A percentile compares a stretch with the other conserved stretches of the same genome.
Conservation (phyloP, 805 yeast species). For the Sungouiella blattae region DNA sequence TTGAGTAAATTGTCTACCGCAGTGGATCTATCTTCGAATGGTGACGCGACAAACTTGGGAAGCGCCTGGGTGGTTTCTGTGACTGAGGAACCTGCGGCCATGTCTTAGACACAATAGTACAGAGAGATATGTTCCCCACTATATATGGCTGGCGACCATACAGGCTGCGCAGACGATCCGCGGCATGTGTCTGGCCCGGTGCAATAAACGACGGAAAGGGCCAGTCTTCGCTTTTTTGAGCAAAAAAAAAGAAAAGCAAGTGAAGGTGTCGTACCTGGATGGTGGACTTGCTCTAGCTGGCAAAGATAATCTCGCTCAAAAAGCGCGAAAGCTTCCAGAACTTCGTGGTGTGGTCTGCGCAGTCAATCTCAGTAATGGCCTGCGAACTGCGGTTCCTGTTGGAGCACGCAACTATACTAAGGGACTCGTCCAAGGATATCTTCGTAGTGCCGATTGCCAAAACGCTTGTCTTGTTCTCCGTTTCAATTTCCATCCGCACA, state of each 20-base stretch:
- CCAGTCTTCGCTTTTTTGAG: too few species aligned
- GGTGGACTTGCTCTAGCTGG: neutral
- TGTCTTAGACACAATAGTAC: neutral
- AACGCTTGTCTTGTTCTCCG: conserved; percentile 1
- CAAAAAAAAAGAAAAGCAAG: neutral
- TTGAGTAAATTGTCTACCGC: conserved; percentile 22
- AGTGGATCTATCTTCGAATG: neutral
- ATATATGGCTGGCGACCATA: neutral
- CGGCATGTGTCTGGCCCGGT: conserved; percentile 1
- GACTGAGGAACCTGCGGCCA: conserved; percentile 4
- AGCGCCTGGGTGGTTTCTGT: neutral
- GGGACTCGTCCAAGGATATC: conserved; percentile 6
- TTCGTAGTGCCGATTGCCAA: neutral
- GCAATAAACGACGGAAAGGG: neutral
- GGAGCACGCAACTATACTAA: conserved; percentile 7
- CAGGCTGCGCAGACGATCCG: conserved; percentile 1
- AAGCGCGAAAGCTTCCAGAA: conserved; percentile 12
- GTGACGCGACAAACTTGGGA: conserved; percentile 2
- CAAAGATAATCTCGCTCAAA: conserved; percentile 5
- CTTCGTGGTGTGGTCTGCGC: conserved; percentile 3
- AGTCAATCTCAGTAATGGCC: conserved; percentile 7
- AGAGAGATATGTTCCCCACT: conserved; percentile 5
- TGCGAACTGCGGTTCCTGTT: neutral
- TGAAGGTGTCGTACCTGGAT: neutral
- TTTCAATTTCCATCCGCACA: conserved; percentile 3